Conservation (phyloP, 2,329 filamentous ascomycete species). For the Hypoxylon sp. region DNA sequence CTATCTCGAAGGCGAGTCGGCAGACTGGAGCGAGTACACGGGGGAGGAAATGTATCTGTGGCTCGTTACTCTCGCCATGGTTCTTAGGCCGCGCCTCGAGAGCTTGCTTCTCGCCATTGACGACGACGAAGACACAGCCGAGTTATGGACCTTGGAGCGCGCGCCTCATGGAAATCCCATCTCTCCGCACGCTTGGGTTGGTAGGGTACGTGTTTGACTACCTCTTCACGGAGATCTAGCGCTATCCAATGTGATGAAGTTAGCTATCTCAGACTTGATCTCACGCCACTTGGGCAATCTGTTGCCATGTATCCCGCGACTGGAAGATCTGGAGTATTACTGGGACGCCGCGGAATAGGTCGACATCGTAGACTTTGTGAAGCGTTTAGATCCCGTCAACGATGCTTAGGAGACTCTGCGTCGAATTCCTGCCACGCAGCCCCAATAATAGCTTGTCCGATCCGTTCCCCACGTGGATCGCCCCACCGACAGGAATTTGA, state of each 20-base stretch:
- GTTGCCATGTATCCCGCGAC: not conserved
- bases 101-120: constrained; percentile 4
- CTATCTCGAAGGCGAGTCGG: not conserved
- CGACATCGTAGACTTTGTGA: constrained; percentile 40
- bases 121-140: not conserved
- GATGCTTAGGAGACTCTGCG: constrained; percentile 2
- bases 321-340: constrained; percentile 12
- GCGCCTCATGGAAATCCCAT: not conserved
- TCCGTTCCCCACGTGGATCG: not conserved
- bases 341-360: constrained; percentile 46
- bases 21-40: not conserved
- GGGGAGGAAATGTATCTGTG: not conserved
- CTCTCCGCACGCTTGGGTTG: constrained; percentile 25
- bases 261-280: constrained; percentile 14
- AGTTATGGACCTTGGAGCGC: not conserved
- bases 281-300: constrained; percentile 29
- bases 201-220: constrained; percentile 27
- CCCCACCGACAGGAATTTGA: not conserved
- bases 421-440: not conserved
- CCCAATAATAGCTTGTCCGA: not conserved
- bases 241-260: not conserved
- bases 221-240: not conserved
- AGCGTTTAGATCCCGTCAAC: constrained; percentile 1
- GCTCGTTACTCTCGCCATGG: constrained; percentile 11
- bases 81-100: not conserved